A percentile compares a stretch with the other conserved stretches of the same genome.
These are phyloP conservation scores for Baorangia bicolor DNA, from an alignment of 768 basidiomycete genomes.

Conservation along the genomic window DNA sequence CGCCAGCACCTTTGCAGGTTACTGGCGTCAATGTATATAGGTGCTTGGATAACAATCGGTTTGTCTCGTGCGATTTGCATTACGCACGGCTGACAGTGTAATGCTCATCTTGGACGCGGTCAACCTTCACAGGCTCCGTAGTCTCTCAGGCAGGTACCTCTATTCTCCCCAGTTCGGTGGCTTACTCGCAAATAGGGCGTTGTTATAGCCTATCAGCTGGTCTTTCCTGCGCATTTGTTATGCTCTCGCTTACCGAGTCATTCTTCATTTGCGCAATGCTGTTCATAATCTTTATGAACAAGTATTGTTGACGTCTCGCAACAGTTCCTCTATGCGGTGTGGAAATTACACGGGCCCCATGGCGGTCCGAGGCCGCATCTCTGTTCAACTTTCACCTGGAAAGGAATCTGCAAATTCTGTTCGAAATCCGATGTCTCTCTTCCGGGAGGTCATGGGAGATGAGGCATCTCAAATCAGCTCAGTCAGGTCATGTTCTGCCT, in stretches of 20 bases:
- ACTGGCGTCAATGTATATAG: conserved; percentile 65
- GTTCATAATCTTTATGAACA: conserved; percentile 38
- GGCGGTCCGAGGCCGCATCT: conserved; percentile 54
- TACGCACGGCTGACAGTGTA: conserved; percentile 43
- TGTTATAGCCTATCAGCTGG: conserved; percentile 40
- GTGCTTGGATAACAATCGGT: conserved; percentile 58
- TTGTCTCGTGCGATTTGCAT: conserved; percentile 47
- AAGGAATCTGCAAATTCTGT: conserved; percentile 2
- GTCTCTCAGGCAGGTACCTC: conserved; percentile 44
- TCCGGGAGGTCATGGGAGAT: conserved; percentile 57
- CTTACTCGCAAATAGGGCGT: conserved; percentile 37
- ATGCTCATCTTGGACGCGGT: conserved; percentile 44
- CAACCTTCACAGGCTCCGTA: conserved; percentile 38
- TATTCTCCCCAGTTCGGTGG: not conserved
- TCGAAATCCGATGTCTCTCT: conserved; percentile 37
- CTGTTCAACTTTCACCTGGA: conserved; percentile 41
- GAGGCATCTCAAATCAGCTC: conserved; percentile 46
- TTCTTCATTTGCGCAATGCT: conserved; percentile 59
- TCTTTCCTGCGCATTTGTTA: conserved; percentile 41
- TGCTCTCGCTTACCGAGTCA: conserved; percentile 52
- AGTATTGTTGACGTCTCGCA: conserved; percentile 8
- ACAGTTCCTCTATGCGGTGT: conserved; percentile 58
- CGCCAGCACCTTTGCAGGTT: conserved; percentile 37
- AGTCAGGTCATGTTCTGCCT: not conserved
- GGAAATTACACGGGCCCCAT: conserved; percentile 52